Conservation (phyloP, 73 alveolate species). For the Paramecium biaurelia region DNA sequence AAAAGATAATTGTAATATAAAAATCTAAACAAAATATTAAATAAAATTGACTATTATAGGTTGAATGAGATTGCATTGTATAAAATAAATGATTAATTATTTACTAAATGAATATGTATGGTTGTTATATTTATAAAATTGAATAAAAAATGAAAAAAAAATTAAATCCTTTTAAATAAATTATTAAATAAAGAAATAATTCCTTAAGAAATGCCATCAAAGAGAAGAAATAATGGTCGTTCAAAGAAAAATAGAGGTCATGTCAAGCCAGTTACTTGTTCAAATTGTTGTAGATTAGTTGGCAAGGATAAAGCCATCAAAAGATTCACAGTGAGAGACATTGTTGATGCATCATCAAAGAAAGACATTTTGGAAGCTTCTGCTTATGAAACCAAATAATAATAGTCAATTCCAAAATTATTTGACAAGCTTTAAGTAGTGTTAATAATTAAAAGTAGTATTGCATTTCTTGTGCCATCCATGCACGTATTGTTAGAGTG, state of each 20-base stretch:
- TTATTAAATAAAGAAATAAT: constrained; percentile 4
- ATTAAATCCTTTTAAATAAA: constrained; percentile 26
- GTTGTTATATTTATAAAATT: background rate
- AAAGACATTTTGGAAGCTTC: constrained; percentile 92
- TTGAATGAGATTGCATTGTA: background rate
- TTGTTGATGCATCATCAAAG: constrained; percentile 98
- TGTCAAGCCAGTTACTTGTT: constrained; percentile 93
- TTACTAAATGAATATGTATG: background rate
- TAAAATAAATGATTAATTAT: background rate
- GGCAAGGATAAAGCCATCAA: constrained; percentile 98
- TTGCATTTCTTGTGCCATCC: constrained; percentile 95
- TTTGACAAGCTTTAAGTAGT: constrained; percentile 30
- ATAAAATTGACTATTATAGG: background rate
- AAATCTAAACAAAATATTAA: background rate
- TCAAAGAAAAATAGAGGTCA: constrained; percentile 98
- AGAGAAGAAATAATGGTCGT: constrained; percentile 99
- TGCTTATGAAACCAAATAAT: constrained; percentile 69
- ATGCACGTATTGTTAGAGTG: constrained; percentile 94
- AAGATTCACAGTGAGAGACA: constrained; percentile 92
- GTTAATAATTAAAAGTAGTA: constrained; percentile 60
- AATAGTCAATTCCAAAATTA: constrained; percentile 38
- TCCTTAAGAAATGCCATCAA: constrained; percentile 73
- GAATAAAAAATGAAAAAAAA: background rate
- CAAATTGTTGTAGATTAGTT: constrained; percentile 95
- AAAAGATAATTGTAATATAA: background rate